These are phyloP conservation scores for Backusella parvicylindrica DNA, from an alignment of 192 early-diverging fungal species.

Conservation along the genomic window DNA sequence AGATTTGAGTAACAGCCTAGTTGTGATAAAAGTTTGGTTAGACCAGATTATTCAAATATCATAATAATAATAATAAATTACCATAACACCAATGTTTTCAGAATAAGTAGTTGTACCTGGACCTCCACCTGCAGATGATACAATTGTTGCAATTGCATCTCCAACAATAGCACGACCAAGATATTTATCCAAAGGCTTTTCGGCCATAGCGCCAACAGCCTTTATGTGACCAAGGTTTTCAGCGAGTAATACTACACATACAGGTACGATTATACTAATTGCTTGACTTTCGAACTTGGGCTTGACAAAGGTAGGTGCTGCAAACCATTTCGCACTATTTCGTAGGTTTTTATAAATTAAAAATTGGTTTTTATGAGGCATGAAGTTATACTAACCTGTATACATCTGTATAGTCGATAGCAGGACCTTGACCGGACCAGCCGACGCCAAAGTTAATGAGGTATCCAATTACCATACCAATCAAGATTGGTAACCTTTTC, in stretches of 20 bases:
- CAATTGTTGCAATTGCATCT: slow-evolving; percentile 55
- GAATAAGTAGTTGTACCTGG: slow-evolving; percentile 55
- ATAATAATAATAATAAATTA: slow-evolving; percentile 5
- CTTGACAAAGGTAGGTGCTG: slow-evolving; percentile 38
- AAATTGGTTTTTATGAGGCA: not conserved
- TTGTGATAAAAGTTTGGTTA: not conserved
- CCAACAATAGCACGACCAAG: slow-evolving; percentile 53
- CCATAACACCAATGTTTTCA: slow-evolving; percentile 59
- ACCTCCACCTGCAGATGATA: slow-evolving; percentile 42
- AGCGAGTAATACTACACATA: slow-evolving; percentile 47
- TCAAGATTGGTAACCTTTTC: slow-evolving; percentile 45
- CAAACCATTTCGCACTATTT: slow-evolving; percentile 42
- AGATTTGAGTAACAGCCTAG: slow-evolving; percentile 47
- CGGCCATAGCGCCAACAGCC: slow-evolving; percentile 49
- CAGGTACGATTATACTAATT: slow-evolving; percentile 52
- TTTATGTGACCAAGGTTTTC: slow-evolving; percentile 61
- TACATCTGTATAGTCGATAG: slow-evolving; percentile 36
- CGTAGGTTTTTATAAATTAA: not conserved
- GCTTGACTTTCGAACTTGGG: slow-evolving; percentile 47
- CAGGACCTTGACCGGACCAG: slow-evolving; percentile 26
- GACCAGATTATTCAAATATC: not conserved
- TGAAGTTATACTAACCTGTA: slow-evolving; percentile 10
- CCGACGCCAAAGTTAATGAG: slow-evolving; percentile 39
- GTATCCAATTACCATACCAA: slow-evolving; percentile 43
- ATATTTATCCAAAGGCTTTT: slow-evolving; percentile 43